These are phyloP conservation scores for Candida smagusa DNA, from an alignment of 1,139 yeast species.

Conservation along the genomic window DNA sequence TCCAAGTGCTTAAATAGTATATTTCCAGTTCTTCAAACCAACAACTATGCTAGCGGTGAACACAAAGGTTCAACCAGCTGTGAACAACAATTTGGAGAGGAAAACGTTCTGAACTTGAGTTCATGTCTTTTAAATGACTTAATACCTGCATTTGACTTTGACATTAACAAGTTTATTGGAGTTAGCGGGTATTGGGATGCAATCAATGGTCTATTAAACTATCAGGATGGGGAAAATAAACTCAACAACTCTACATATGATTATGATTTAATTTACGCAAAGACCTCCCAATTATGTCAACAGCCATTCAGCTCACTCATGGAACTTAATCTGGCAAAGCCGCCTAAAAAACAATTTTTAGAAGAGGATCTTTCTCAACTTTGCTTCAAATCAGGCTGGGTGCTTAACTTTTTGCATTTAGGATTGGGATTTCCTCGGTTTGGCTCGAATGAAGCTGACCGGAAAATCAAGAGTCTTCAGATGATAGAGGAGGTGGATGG, in stretches of 20 bases:
- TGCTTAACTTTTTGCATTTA: slow-evolving; percentile 64
- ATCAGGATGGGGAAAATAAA: slow-evolving; percentile 12
- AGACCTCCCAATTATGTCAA: slow-evolving; percentile 48
- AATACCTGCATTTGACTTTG: slow-evolving; percentile 68
- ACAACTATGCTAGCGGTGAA: slow-evolving; percentile 19
- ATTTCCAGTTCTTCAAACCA: slow-evolving; percentile 49
- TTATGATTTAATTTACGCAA: slow-evolving; percentile 36
- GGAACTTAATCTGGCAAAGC: slow-evolving; percentile 31
- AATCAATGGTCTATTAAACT: slow-evolving; percentile 43
- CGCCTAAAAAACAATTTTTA: slow-evolving; percentile 26
- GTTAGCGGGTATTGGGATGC: slow-evolving; percentile 86
- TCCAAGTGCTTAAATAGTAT: slow-evolving; percentile 50
- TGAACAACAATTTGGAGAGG: slow-evolving; percentile 12
- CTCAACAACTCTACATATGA: slow-evolving; percentile 22
- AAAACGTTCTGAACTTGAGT: slow-evolving; percentile 33
- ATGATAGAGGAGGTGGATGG: slow-evolving; percentile 64
- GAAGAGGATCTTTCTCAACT: slow-evolving; percentile 20
- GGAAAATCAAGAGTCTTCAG: slow-evolving; percentile 46
- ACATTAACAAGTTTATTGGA: slow-evolving; percentile 66
- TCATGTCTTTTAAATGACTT: slow-evolving; percentile 52
- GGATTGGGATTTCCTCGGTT: slow-evolving; percentile 71
- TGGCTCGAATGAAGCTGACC: slow-evolving; percentile 19
- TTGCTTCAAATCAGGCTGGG: slow-evolving; percentile 54
- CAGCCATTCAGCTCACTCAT: slow-evolving; percentile 38
- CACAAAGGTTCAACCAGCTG: slow-evolving; percentile 2